Base-by-base conservation (phyloP, 2,329 filamentous ascomycete species). In the Arthrobotrys sinensis region DNA sequence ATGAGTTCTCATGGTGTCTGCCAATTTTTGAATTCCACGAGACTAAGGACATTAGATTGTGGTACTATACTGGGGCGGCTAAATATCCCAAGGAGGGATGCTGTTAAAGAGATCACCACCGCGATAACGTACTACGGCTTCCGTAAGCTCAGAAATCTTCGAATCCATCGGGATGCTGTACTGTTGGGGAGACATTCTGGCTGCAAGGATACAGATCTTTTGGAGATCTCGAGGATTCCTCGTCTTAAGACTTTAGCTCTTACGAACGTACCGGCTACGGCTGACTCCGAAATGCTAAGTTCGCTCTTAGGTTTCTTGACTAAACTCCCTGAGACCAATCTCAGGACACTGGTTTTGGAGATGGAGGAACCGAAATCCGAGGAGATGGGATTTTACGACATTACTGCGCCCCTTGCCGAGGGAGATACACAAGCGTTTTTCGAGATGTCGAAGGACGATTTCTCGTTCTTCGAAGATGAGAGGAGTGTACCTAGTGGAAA, bases 1-100 rank as follows among this genome's bases (percentile, higher is more conserved):
- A 19, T 82, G 10, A 70, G 46, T 0, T 53, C 38, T 1, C 4
- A 11, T 3, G 69, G 77, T 2, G 60, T 80, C n/a, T 40, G 67
- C n/a, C 68, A 32, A 1, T 53, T 81, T 5, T 50, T 81, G 6
- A 78, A 71, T 11, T 80, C 80, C 21, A 80, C 78, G 1, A 71
- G 80, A 6, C 45, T 82, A 12, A 64, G 69, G 14, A 70, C 69
- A 2, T 69, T 82, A 1, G 81, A 82, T 43, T 67, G 80, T 7
- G 80, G 80, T 19, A 46, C 45, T 2, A 34, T 76, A 3, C 7
- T 28, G 14, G 21, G n/a, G 32, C 14, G 11, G 8, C 28, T 38
- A 5, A 19, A 32, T 4, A 21, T 8, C 16, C 38, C 63, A 1
- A n/a, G 16, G 38, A 43, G 38, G 19, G 32, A 55, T 14, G 64